Conservation (phyloP, 1,139 yeast genomes). For the Geotrichum reessii region DNA sequence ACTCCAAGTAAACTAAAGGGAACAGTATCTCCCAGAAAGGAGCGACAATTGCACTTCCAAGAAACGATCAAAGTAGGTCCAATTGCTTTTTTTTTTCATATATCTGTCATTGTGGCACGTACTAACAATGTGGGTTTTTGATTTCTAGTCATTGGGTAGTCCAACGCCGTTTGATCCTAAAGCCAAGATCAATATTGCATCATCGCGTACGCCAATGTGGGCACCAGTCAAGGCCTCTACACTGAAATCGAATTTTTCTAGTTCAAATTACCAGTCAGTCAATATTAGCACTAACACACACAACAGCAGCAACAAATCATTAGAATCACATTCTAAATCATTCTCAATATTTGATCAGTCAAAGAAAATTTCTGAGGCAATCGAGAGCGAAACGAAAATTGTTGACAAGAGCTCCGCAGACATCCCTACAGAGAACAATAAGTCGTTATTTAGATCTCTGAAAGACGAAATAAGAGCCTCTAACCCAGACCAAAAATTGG, state of each 20-base stretch:
- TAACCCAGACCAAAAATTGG: not conserved
- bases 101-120: not conserved
- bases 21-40: conserved; percentile 33
- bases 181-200: not conserved
- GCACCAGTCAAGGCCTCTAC: not conserved
- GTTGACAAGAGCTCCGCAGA: conserved; percentile 8
- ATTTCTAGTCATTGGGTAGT: not conserved
- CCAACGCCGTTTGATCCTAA: not conserved
- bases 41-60: conserved; percentile 23
- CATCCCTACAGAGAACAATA: not conserved
- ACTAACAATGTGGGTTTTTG: not conserved
- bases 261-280: not conserved
- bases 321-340: not conserved
- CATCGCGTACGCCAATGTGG: not conserved
- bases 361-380: not conserved
- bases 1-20: conserved; percentile 35
- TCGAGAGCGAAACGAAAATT: not conserved
- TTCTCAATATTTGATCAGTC: not conserved
- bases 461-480: not conserved
- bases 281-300: not conserved
- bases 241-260: not conserved
- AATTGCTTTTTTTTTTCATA: not conserved
- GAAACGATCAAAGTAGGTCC: not conserved
- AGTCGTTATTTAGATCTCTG: not conserved
- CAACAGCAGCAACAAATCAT: not conserved